Percentiles rank a stretch among this genome's conserved stretches.
phyloP scores from a whole-genome alignment of 345 rosid genomes.

The Eucalyptus pauciflora region DNA sequence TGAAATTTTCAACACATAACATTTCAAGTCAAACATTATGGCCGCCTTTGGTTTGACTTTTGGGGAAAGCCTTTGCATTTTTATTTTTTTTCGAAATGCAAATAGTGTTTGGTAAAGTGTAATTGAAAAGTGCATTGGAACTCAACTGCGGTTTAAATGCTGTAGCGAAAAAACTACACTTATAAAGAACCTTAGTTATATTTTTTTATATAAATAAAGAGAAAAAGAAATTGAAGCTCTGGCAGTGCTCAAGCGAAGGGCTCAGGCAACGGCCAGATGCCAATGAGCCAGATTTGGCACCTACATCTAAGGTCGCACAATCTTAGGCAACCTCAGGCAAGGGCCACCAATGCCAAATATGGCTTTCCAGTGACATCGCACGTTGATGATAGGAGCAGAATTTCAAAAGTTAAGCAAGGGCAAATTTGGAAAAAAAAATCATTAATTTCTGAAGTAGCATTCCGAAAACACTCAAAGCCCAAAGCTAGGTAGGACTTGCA shows the following conservation, averaged over 20 bases:
- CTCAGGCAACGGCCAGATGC: neutral
- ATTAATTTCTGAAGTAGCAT: neutral
- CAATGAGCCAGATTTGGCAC: neutral
- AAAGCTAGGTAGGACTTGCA: neutral
- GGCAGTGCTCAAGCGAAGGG: neutral
- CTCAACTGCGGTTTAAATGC: neutral
- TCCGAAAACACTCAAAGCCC: neutral
- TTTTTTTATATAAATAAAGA: neutral
- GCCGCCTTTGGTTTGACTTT: neutral
- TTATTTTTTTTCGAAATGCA: neutral
- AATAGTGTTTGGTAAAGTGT: neutral
- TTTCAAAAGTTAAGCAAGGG: neutral
- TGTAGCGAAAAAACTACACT: neutral
- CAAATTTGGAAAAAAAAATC: neutral
- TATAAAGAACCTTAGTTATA: neutral
- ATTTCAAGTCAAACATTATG: neutral
- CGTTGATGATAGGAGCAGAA: neutral
- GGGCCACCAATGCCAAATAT: neutral
- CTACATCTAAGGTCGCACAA: neutral
- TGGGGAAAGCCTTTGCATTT: neutral
- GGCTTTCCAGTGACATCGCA: neutral
- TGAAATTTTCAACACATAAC: neutral
- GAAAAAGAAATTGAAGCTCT: neutral
- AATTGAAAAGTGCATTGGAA: neutral
- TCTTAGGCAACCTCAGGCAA: neutral